These are phyloP conservation scores for Epichloe gansuensis DNA, from an alignment of 2,329 filamentous ascomycete species.

Conservation along the genomic window DNA sequence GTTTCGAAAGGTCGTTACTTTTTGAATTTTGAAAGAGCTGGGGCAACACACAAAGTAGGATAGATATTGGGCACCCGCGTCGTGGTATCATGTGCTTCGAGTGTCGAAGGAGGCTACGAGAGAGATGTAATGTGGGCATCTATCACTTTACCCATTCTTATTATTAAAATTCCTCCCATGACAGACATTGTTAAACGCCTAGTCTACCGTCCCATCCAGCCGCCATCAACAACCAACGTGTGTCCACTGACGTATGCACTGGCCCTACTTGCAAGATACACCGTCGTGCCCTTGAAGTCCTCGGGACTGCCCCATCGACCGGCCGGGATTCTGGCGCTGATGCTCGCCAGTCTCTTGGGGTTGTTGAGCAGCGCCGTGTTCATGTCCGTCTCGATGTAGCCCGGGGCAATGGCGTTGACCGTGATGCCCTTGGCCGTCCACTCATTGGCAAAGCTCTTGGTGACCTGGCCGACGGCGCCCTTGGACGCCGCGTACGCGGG, in stretches of 20 bases:
- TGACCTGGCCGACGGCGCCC: slow-evolving; percentile 72
- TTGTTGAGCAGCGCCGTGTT: slow-evolving; percentile 71
- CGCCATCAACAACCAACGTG: slow-evolving; percentile 72
- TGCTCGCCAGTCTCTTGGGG: slow-evolving; percentile 54
- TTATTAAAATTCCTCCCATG: background rate
- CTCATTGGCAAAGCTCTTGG: slow-evolving; percentile 75
- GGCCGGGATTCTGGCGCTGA: slow-evolving; percentile 69
- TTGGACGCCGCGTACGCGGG: slow-evolving; percentile 81
- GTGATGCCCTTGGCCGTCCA: slow-evolving; percentile 70
- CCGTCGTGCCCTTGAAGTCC: slow-evolving; percentile 73
- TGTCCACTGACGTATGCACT: slow-evolving; percentile 75
- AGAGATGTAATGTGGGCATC: background rate
- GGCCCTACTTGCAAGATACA: slow-evolving; percentile 65
- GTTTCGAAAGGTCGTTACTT: background rate
- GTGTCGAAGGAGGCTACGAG: too few relatives aligned
- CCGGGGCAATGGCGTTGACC: slow-evolving; percentile 81
- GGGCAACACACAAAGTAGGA: too few relatives aligned
- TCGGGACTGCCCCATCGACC: slow-evolving; percentile 73
- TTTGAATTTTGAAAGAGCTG: background rate
- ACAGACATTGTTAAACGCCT: too few relatives aligned
- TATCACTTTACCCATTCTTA: background rate
- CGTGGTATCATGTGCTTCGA: too few relatives aligned
- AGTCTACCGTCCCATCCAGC: slow-evolving; percentile 72
- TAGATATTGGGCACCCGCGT: too few relatives aligned
- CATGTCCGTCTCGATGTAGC: slow-evolving; percentile 92